Percentiles rank a stretch among this genome's conserved stretches.
Evolutionary conservation across 352 stramenopile species (phyloP).

Genomic region (Pythium aristosporum): DNA sequence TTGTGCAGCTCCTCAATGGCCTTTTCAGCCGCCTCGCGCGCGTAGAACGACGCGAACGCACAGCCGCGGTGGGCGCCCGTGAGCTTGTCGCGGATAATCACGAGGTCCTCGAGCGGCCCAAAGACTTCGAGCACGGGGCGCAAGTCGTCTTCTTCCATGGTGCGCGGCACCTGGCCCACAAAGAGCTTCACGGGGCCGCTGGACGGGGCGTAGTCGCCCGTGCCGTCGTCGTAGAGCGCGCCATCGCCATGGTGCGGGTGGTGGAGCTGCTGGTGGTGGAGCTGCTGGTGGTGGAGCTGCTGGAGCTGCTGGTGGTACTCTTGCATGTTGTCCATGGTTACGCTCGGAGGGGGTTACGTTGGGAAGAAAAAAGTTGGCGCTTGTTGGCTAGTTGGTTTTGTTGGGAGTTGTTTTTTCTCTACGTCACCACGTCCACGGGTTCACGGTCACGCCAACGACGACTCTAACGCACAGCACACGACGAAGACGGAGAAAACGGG

Average conservation of each 20-base stretch:
- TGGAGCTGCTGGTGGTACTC: constrained; percentile 13
- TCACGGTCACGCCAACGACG: constrained; percentile 19
- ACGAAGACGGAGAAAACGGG: constrained; percentile 1
- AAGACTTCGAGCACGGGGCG: constrained; percentile 85
- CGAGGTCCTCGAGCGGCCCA: constrained; percentile 80
- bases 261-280: constrained; percentile 12
- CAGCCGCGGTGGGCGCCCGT: constrained; percentile 85
- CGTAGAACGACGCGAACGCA: constrained; percentile 87
- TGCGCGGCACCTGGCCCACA: constrained; percentile 84
- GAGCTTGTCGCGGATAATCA: constrained; percentile 92
- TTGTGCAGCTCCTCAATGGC: constrained; percentile 88
- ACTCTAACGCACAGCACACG: constrained; percentile 22
- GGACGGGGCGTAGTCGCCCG: constrained; percentile 3
- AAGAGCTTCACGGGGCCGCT: constrained; percentile 77
- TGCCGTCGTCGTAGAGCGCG: constrained; percentile 15
- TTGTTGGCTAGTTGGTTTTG: not conserved
- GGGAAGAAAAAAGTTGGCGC: not conserved
- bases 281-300: constrained; percentile 19
- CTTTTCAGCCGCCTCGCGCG: constrained; percentile 66
- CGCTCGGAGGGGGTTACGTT: not conserved
- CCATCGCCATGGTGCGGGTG: not conserved
- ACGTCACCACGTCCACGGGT: constrained; percentile 10
- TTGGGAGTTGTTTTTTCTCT: not conserved
- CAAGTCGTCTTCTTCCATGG: constrained; percentile 87
- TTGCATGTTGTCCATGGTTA: constrained; percentile 26